phyloP scores from a whole-genome alignment of 805 yeast genomes.

The Scheffersomyces stipitis region DNA sequence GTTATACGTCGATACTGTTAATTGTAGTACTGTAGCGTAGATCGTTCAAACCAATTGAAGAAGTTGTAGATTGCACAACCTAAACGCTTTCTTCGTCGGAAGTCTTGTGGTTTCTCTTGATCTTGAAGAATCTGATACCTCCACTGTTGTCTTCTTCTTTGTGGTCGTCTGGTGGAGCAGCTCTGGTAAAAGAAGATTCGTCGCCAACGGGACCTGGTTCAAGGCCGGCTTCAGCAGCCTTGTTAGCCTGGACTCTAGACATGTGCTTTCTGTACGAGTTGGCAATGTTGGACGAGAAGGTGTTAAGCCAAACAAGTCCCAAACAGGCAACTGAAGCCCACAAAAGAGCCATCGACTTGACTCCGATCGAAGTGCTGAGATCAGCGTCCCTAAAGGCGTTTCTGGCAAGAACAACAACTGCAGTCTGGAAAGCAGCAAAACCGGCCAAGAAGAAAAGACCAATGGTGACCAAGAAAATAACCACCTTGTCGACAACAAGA shows the following conservation, averaged over 20 bases:
- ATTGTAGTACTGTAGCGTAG: no score
- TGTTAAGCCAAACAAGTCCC: constrained; percentile 49
- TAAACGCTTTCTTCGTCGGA: constrained; percentile 46
- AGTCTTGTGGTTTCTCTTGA: constrained; percentile 53
- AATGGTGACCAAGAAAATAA: constrained; percentile 49
- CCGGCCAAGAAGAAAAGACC: constrained; percentile 57
- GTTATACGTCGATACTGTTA: no score
- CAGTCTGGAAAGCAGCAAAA: constrained; percentile 72
- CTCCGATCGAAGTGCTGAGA: constrained; percentile 51
- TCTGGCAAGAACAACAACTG: constrained; percentile 72
- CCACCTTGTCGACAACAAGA: constrained; percentile 51
- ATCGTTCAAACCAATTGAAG: no score
- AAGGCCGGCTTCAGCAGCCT: constrained; percentile 15
- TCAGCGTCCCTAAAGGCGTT: constrained; percentile 58
- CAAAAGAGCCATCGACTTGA: constrained; percentile 56
- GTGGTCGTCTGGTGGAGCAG: constrained; percentile 23
- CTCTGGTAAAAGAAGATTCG: constrained; percentile 44
- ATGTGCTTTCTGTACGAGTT: constrained; percentile 53
- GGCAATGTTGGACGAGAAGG: constrained; percentile 51
- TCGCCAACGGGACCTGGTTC: constrained; percentile 33
- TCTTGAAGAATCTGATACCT: constrained; percentile 77
- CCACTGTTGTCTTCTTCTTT: constrained; percentile 44
- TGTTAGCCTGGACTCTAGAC: constrained; percentile 33
- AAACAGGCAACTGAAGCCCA: constrained; percentile 70
- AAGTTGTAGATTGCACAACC: no score